phyloP scores from a whole-genome alignment of 768 basidiomycete genomes.

The Daedalea quercina region DNA sequence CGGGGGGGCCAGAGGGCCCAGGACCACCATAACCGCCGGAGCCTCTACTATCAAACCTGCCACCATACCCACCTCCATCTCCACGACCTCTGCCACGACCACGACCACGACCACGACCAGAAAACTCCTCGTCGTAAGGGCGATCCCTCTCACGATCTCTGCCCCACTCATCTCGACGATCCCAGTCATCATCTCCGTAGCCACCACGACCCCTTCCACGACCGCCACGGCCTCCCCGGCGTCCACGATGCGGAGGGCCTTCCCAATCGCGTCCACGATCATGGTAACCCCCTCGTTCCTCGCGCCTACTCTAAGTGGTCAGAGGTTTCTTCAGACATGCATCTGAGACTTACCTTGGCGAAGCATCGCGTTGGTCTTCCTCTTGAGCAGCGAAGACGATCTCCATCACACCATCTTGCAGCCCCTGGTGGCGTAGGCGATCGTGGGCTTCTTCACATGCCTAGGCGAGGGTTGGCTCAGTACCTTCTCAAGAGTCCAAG shows the following conservation, averaged over 20 bases:
- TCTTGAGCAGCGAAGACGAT: slow-evolving; percentile 82
- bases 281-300: slow-evolving; percentile 22
- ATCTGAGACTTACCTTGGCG: slow-evolving; percentile 27
- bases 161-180: slow-evolving; percentile 31
- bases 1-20: background rate
- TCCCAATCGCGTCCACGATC: slow-evolving; percentile 34
- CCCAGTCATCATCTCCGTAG: slow-evolving; percentile 37
- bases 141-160: slow-evolving; percentile 17
- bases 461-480: slow-evolving; percentile 29
- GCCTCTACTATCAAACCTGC: slow-evolving; percentile 20
- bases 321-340: background rate
- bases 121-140: slow-evolving; percentile 15
- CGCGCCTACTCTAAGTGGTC: background rate
- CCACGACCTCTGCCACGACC: slow-evolving; percentile 18
- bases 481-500: background rate
- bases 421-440: slow-evolving; percentile 66
- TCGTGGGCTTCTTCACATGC: slow-evolving; percentile 78
- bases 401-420: slow-evolving; percentile 85
- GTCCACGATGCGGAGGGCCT: slow-evolving; percentile 22
- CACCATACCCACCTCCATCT: slow-evolving; percentile 17
- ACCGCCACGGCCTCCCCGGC: slow-evolving; percentile 32
- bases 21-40: slow-evolving; percentile 17
- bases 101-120: background rate
- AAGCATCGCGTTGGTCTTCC: slow-evolving; percentile 37
- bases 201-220: slow-evolving; percentile 19